Conservation (phyloP, 2,329 filamentous ascomycete species). For the Orbilia javanica region DNA sequence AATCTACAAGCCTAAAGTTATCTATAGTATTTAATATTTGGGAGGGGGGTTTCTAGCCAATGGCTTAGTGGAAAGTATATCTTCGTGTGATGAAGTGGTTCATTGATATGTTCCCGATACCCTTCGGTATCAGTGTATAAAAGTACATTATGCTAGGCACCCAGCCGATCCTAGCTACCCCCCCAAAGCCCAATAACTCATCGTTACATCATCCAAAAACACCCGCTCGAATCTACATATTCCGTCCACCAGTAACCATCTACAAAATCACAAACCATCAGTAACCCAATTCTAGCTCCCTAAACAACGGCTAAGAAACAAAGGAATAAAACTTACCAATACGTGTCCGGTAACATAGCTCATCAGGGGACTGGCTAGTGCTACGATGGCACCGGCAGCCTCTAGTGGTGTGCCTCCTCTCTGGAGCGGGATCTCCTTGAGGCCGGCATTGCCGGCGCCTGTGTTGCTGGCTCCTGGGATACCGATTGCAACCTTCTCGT, state of each 20-base stretch:
- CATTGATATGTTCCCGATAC: neutral
- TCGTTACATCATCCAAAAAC: neutral
- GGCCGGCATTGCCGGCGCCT: slow-evolving; percentile 68
- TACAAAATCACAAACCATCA: neutral
- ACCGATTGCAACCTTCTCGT: slow-evolving; percentile 79
- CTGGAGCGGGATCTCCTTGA: slow-evolving; percentile 76
- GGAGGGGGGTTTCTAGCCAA: neutral
- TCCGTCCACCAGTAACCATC: slow-evolving; percentile 55
- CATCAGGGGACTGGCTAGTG: slow-evolving; percentile 83
- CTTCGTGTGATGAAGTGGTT: neutral
- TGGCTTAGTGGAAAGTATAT: too few relatives aligned
- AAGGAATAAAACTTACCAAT: slow-evolving; percentile 68
- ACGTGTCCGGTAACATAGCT: slow-evolving; percentile 89
- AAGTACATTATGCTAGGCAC: neutral
- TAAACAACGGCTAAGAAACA: neutral
- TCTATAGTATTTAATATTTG: too few relatives aligned
- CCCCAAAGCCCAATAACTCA: too few relatives aligned
- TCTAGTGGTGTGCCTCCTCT: slow-evolving; percentile 82
- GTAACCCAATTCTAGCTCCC: neutral
- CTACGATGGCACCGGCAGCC: slow-evolving; percentile 81
- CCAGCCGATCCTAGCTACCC: neutral
- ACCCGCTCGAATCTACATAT: slow-evolving; percentile 27
- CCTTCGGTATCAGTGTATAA: neutral
- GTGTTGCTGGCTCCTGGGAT: slow-evolving; percentile 72
- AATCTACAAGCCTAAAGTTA: too few relatives aligned